A percentile compares a stretch with the other conserved stretches of the same genome.
phyloP scores from a whole-genome alignment of 2,329 filamentous ascomycete genomes.

The Pestalotiopsis sp. region DNA sequence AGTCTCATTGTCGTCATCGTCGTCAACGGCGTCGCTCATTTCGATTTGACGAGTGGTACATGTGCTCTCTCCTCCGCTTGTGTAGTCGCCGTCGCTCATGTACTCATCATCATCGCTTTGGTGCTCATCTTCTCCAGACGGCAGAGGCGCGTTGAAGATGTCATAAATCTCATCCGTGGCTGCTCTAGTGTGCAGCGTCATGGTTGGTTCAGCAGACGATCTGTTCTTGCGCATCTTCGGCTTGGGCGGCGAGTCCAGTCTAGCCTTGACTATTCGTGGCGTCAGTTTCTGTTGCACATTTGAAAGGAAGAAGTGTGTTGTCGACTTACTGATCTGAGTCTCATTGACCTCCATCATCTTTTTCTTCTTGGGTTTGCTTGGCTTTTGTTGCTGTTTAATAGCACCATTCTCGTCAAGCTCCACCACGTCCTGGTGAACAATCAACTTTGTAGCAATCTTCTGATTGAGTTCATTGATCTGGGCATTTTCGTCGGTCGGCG shows the following conservation, averaged over 20 bases:
- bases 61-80: constrained; percentile 83
- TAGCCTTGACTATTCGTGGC: constrained; percentile 76
- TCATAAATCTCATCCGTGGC: constrained; percentile 98
- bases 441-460: constrained; percentile 39
- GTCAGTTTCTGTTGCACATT: not conserved
- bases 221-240: constrained; percentile 78
- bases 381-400: constrained; percentile 44
- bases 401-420: constrained; percentile 64
- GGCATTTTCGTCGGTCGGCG: constrained; percentile 22
- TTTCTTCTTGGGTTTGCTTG: constrained; percentile 66
- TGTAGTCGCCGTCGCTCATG: constrained; percentile 76
- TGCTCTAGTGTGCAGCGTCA: constrained; percentile 94
- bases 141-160: constrained; percentile 87
- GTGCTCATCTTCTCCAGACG: constrained; percentile 37
- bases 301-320: not conserved
- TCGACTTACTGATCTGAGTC: constrained; percentile 81
- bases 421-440: constrained; percentile 45
- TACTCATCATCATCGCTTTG: constrained; percentile 66
- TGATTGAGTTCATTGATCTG: constrained; percentile 30
- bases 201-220: constrained; percentile 75
- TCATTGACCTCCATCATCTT: constrained; percentile 86
- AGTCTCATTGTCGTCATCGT: constrained; percentile 56
- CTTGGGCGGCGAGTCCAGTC: constrained; percentile 86
- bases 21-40: constrained; percentile 42
- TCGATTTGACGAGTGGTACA: constrained; percentile 71